Evolutionary conservation across 768 basidiomycete species (phyloP), one percentile per base, ranked within the genome.

Genomic region (Boletales sp.): DNA sequence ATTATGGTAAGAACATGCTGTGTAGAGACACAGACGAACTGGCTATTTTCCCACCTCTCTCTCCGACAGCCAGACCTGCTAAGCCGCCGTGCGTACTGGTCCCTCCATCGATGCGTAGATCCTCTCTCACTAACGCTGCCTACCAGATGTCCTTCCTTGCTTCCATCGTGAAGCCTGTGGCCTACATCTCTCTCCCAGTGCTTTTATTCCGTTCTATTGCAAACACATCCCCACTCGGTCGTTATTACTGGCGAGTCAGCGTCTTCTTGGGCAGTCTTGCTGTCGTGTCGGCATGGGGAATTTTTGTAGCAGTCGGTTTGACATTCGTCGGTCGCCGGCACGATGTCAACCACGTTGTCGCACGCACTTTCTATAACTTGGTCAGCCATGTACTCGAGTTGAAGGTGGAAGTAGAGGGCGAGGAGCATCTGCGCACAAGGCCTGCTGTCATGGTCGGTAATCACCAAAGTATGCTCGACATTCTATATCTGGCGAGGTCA

Each of bases 401-500:
- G 54, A 66, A 70, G 40, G 72, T 97, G 58, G 80, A 84, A 50
- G 78, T 98, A 31, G 94, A 98, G 65, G 94, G 93, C 11, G 82
- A 82, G 63, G 91, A 98, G 64, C 72, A 94, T 64, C 72, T 98
- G 40, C 68, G 74, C 56, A 77, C 74, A n/a, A 71, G 74, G 43
- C 90, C 93, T 8, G 82, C 83, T 1, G 80, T 97, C 12, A 67
- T 92, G 24, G 79, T 97, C 63, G 81, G 79, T 12, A 98, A 97
- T 64, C 95, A 98, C 66, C 95, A 98, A 74, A 93, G 87, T 51
- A 87, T 93, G 82, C 67, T 97, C 39, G 93, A 97, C 68, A 79
- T 99, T 52, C 66, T 95, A 32, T 82, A 83, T 59, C 71, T 93
- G 46, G 93, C 86, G 50, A 82, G 81, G 90, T 90, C 63, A 69